Base-by-base conservation (phyloP, 2,329 filamentous ascomycete species). In the Dendryphion nanum region DNA sequence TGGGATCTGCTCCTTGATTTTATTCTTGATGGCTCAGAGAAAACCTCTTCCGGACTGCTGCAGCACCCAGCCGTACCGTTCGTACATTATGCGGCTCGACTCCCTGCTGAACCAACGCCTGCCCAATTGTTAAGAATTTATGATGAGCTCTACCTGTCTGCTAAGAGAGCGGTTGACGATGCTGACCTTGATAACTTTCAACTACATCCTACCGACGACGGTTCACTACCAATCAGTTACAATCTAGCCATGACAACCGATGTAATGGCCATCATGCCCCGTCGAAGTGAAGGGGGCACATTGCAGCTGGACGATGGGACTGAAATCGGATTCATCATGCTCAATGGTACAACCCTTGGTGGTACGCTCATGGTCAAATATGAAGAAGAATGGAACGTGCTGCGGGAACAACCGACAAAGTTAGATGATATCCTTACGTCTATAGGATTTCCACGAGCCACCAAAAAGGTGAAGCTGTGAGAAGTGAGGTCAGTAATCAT, bases 301-400 rank as follows among this genome's bases (percentile, higher is more conserved):
- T 59, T 76, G 4, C 60, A 60, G 2, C 54, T 69, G 5, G 63
- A 68, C 13, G 48, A 63, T 21, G 65, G 60, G 5, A 58, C 55
- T 4, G 61, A 66, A 4, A 48, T 73, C 6, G 63, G 60, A 5
- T 64, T 68, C 28, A 66, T 79, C 13, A 72, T 72, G 6, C 50
- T 80, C 23, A 81, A 81, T 43, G 78, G 78, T 3, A 81, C 78
- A 0, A 66, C 78, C 14, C 63, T 81, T 3, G 77, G 70, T 1
- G 77, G 76, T 1, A 80, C 76, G 4, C 57, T 80, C 44, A 77
- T 81, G 76, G 77, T 81, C 15, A 81, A 80, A 55, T 62, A 69
- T 5, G 63, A 76, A 49, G 66, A 64, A 6, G 74, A 79, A 50
- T 81, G 75, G 75, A 66, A 78, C 42, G 45, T 63, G 23, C 50